These are phyloP conservation scores for Porosira glacialis DNA, from an alignment of 352 stramenopile species.

Conservation along the genomic window DNA sequence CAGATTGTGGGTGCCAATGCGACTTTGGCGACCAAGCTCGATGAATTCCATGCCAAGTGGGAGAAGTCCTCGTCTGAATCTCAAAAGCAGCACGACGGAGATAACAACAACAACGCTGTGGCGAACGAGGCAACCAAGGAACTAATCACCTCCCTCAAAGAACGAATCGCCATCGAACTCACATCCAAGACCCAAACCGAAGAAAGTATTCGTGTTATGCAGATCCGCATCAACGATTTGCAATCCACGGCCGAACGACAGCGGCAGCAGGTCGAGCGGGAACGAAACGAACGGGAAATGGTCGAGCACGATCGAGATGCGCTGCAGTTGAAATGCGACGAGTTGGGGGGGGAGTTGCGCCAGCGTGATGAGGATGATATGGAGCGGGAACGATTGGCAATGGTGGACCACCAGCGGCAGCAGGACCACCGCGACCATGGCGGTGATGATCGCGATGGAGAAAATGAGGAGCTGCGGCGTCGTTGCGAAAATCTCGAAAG, in stretches of 20 bases:
- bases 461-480: no score
- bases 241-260: constrained; percentile 32
- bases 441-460: no score
- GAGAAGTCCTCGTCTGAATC: constrained; percentile 22
- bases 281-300: constrained; percentile 42
- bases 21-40: constrained; percentile 32
- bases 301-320: constrained; percentile 43
- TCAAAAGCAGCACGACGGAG: constrained; percentile 20
- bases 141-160: constrained; percentile 37
- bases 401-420: constrained; percentile 22
- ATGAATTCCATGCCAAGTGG: constrained; percentile 29
- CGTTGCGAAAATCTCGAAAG: no score
- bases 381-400: constrained; percentile 16
- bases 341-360: constrained; percentile 27
- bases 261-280: constrained; percentile 24
- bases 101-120: constrained; percentile 31
- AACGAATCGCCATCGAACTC: constrained; percentile 13
- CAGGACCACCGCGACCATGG: no score
- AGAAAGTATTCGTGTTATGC: constrained; percentile 22
- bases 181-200: constrained; percentile 7
- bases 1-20: constrained; percentile 29
- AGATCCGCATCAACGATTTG: constrained; percentile 32
- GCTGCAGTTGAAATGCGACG: constrained; percentile 28
- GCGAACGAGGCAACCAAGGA: constrained; percentile 21
- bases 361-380: no score